Conservation (phyloP, 305 asterid species). For the Fraxinus sp. region DNA sequence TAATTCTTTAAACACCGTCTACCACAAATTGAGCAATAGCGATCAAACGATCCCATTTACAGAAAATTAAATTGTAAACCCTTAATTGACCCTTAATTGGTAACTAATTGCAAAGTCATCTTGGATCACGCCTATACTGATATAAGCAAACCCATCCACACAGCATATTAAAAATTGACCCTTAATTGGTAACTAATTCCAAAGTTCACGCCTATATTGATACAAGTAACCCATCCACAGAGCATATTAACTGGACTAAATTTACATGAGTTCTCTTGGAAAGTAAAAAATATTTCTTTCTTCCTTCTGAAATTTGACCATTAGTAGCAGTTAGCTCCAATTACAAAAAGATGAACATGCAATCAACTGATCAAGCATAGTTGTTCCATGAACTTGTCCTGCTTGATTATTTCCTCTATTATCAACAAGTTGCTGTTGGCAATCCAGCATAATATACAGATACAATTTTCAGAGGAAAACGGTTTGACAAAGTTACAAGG, state of each 20-base stretch:
- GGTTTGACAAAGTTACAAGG: conserved; percentile 7
- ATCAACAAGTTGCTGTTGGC: background rate
- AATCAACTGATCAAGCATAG: background rate
- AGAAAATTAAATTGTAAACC: background rate
- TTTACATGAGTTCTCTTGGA: background rate
- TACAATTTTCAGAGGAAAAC: background rate
- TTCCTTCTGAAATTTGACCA: background rate
- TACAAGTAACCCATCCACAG: background rate
- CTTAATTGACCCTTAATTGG: background rate
- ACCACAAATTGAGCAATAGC: background rate
- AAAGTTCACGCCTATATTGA: background rate
- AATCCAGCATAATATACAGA: background rate
- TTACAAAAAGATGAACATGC: background rate
- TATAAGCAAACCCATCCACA: background rate
- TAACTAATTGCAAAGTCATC: background rate
- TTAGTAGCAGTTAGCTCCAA: background rate
- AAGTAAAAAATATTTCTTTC: background rate
- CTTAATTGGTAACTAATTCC: background rate
- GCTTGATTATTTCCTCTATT: background rate
- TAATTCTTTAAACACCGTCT: background rate
- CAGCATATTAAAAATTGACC: background rate
- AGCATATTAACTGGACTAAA: background rate
- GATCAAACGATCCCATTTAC: background rate
- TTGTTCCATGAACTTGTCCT: background rate
- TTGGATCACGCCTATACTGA: background rate